Base-by-base conservation (phyloP, 2,329 filamentous ascomycete genomes). In the Orbilia javanica region DNA sequence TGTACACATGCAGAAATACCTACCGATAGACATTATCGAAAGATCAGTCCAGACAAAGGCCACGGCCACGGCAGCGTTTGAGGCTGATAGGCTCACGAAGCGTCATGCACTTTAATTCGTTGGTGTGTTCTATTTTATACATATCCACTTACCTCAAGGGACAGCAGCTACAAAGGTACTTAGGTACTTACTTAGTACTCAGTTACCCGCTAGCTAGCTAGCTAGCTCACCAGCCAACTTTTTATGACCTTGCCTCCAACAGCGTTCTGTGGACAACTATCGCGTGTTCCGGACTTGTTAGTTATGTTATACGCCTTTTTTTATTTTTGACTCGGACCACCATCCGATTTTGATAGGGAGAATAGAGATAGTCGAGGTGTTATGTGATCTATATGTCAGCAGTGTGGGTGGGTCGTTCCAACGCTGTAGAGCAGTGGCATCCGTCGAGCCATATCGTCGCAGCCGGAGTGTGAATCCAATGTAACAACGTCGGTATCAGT, bases 271-370 rank as follows among this genome's bases (percentile, higher is more conserved):
- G 36, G 11, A 48, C 52, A 20, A 29, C 13, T 36, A 52, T 70
- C 66, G 66, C 66, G 66, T 70, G 42, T 62, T 63, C 50, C 65
- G 39, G 52, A 52, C 34, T 48, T 31, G 27, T 69, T 57, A n/a
- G 29, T 34, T 53, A 18, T 34, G 13, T 50, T 57, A 18, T 53
- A 39, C 44, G 29, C 11, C 39, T 36, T 29, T 27, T 50, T 64
- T 31, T 29, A 13, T 64, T 42, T 60, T 60, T 46, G 64, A 64
- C 31, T 65, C 42, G 55, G 57, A 15, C 27, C 57, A 69, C 29
- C 53, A 73, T 75, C 71, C 71, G 71, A 46, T 36, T 48, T 44
- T 68, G 63, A 65, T 66, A 75, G 71, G 71, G 53, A 55, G 20
- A 4, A 18, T 18, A 44, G 8, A 73, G 52, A 42, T 29, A 46